A percentile compares a stretch with the other conserved stretches of the same genome.
Conservation (phyloP, 2,329 filamentous ascomycete species). For the Botryotinia convoluta region DNA sequence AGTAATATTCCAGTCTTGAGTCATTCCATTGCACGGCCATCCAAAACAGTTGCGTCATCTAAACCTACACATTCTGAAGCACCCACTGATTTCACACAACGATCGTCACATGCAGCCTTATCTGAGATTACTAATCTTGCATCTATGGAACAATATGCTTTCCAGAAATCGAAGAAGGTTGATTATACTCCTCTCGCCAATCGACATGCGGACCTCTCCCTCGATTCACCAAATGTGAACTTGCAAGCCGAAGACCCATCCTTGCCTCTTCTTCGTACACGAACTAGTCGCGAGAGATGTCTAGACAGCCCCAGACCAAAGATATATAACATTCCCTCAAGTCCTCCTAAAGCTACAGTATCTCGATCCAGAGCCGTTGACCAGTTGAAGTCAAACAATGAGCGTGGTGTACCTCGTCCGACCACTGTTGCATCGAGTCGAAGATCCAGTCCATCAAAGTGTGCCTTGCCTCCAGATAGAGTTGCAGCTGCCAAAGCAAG, state of each 20-base stretch:
- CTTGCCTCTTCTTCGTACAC: slow-evolving; percentile 20
- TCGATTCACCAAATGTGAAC: slow-evolving; percentile 25
- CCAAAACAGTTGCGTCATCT: slow-evolving; percentile 23
- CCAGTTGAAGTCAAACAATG: slow-evolving; percentile 25
- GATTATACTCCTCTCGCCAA: slow-evolving; percentile 30
- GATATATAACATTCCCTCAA: slow-evolving; percentile 35
- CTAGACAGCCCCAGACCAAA: slow-evolving; percentile 33
- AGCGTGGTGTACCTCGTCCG: slow-evolving; percentile 18
- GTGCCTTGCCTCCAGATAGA: slow-evolving; percentile 36
- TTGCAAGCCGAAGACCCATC: slow-evolving; percentile 28
- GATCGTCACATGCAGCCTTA: slow-evolving; percentile 29
- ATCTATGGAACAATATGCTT: slow-evolving; percentile 27
- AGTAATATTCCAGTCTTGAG: slow-evolving; percentile 28
- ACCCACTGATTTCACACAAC: slow-evolving; percentile 15
- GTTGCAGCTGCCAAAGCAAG: slow-evolving; percentile 39
- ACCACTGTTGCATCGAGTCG: slow-evolving; percentile 26
- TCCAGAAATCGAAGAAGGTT: slow-evolving; percentile 28
- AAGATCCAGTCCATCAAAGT: slow-evolving; percentile 28
- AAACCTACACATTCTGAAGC: slow-evolving; percentile 23
- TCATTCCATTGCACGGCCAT: slow-evolving; percentile 27
- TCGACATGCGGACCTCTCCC: slow-evolving; percentile 26
- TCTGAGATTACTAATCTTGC: slow-evolving; percentile 34
- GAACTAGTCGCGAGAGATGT: slow-evolving; percentile 26
- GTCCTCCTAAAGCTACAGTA: slow-evolving; percentile 32
- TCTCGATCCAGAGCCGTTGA: slow-evolving; percentile 25